phyloP scores from a whole-genome alignment of 2,329 filamentous ascomycete genomes.

The Sphaceloma murrayae region DNA sequence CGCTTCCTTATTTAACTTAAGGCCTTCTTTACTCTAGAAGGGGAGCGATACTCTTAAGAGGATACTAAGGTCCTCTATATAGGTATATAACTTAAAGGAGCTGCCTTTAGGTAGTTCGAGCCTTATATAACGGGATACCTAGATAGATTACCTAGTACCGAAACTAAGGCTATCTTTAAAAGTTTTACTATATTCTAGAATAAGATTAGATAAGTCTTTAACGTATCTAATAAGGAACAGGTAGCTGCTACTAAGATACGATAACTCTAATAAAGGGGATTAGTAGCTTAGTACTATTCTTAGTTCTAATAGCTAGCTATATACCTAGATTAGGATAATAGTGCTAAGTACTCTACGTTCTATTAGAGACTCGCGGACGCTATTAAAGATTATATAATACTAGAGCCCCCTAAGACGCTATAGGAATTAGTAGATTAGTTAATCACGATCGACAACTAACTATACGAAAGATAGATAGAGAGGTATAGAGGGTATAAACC shows the following conservation, averaged over 20 bases:
- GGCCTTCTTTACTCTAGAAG: not conserved
- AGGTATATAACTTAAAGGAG: not conserved
- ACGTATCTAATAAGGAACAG: not conserved
- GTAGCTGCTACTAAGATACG: not conserved
- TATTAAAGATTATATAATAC: conserved; percentile 1
- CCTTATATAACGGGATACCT: not conserved
- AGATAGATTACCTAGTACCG: not conserved
- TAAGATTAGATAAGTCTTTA: conserved; percentile 3
- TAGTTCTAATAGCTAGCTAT: too few species aligned
- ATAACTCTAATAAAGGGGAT: not conserved
- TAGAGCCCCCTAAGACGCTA: not conserved
- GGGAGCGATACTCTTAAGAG: not conserved
- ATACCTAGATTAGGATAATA: conserved; percentile 2
- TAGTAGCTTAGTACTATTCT: too few species aligned
- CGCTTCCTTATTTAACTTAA: not conserved
- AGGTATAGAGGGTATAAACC: not conserved
- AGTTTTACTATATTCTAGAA: not conserved
- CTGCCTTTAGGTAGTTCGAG: not conserved
- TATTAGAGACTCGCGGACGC: not conserved
- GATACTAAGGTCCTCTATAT: not conserved
- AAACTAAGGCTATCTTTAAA: not conserved
- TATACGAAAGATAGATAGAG: not conserved
- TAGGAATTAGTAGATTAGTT: not conserved
- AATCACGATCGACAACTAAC: not conserved
- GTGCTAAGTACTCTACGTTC: not conserved